Base-by-base conservation (phyloP, 2,329 filamentous ascomycete species). In the Purpureocillium lavendulum region DNA sequence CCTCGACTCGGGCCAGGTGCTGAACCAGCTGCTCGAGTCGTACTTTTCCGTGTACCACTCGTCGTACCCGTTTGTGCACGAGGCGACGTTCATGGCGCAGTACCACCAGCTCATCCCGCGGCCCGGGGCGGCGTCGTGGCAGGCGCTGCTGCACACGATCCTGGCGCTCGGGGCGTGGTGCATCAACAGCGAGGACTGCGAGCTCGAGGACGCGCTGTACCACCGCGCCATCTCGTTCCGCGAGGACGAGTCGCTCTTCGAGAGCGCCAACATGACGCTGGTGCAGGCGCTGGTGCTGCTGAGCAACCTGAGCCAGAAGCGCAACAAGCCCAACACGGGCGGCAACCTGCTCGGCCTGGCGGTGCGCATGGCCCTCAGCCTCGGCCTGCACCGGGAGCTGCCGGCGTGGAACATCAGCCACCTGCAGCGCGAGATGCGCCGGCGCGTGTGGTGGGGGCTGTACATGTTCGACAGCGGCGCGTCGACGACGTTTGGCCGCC, bases 301-400 rank as follows among this genome's bases (percentile, higher is more conserved):
- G 10, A 54, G 51, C 31, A 69, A 70, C 30, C 65, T 69, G 42
- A 56, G 67, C 9, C 67, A 71, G 42, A 70, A 69, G 43, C 58
- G 63, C 17, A 65, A 70, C 46, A 61, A 67, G 15, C 67, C 67
- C 10, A 70, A 71, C 41, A 70, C 66, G 0, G 66, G 67, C 7
- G 70, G 65, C 40, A 70, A 68, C 42, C 67, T 67, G 33, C 57
- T 69, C 18, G 68, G 67, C 3, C 59, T 70, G 13, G 68, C 67
- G 4, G 58, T 62, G 5, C 57, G 66, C n/a, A 64, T 70, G 58
- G 67, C 67, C 1, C 56, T 70, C 11, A 66, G 67, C 1, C 47
- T 71, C 13, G 67, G 68, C 0, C 56, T 71, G 0, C 66, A 71
- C 44, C 61, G 63, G 10, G 69, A 72, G 42, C 52, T 65, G 10